Evolutionary conservation across 2,329 filamentous ascomycete genomes (phyloP).

Genomic region (Hypoxylon sp.): DNA sequence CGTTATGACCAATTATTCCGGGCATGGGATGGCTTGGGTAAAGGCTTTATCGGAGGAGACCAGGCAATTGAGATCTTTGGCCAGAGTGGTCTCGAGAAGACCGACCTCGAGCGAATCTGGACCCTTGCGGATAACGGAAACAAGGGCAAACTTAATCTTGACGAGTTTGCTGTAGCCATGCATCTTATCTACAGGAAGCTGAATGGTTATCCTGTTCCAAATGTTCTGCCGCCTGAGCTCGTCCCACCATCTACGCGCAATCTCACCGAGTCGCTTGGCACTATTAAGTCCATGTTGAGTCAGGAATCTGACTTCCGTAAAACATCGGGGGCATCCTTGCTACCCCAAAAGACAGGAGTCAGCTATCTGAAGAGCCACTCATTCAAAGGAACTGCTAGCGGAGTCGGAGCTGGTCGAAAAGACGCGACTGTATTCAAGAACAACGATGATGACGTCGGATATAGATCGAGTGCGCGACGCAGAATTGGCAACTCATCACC

Average conservation of each 20-base stretch:
- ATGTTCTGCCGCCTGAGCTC: constrained; percentile 88
- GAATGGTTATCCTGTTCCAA: constrained; percentile 94
- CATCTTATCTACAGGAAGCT: constrained; percentile 98
- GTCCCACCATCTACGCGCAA: constrained; percentile 95
- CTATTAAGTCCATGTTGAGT: constrained; percentile 89
- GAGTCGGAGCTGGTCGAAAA: constrained; percentile 77
- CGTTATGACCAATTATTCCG: constrained; percentile 96
- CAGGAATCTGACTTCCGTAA: constrained; percentile 93
- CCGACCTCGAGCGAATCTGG: constrained; percentile 93
- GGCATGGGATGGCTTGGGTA: constrained; percentile 95
- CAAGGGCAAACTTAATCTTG: constrained; percentile 92
- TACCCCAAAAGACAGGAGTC: constrained; percentile 97
- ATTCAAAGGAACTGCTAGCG: constrained; percentile 77
- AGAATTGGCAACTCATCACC: constrained; percentile 83
- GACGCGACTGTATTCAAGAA: constrained; percentile 98
- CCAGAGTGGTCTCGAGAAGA: constrained; percentile 92
- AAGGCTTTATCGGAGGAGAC: constrained; percentile 91
- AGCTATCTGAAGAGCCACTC: constrained; percentile 98
- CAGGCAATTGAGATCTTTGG: constrained; percentile 98
- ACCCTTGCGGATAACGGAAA: constrained; percentile 94
- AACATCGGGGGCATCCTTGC: constrained; percentile 87
- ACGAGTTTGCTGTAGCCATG: constrained; percentile 99
- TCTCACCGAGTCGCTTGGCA: constrained; percentile 91
- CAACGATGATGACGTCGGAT: constrained; percentile 92
- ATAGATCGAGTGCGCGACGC: constrained; percentile 92